These are phyloP conservation scores for Trichoderma oligosporum DNA, from an alignment of 2,329 filamentous ascomycete genomes.

Conservation along the genomic window DNA sequence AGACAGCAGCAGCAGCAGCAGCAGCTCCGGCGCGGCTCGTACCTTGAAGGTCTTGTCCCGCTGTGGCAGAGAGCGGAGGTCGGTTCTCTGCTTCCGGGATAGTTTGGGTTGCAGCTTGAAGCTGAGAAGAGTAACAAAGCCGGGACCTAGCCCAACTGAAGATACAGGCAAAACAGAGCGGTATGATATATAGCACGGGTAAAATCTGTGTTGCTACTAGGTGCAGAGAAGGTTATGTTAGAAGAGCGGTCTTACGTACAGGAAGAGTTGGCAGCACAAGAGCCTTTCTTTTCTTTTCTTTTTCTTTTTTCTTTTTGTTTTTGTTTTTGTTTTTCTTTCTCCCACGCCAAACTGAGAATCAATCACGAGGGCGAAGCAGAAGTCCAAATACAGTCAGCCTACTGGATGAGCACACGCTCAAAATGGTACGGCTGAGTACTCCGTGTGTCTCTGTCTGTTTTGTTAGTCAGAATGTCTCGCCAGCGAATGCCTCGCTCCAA, in stretches of 20 bases:
- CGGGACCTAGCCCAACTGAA: background rate
- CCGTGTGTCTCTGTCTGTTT: background rate
- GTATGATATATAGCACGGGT: background rate
- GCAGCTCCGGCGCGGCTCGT: constrained; percentile 14
- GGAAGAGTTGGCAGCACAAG: background rate
- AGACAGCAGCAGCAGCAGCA: constrained; percentile 10
- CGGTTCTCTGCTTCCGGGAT: constrained; percentile 19
- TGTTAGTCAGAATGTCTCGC: constrained; percentile 10
- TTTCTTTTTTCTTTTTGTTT: too few relatives aligned
- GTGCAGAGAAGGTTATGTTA: background rate
- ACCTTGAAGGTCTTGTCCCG: constrained; percentile 16
- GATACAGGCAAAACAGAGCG: background rate
- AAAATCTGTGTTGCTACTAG: background rate
- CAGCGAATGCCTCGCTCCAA: background rate
- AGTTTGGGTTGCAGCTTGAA: constrained; percentile 10
- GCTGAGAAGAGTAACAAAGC: constrained; percentile 15
- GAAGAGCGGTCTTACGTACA: constrained; percentile 7
- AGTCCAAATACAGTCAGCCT: background rate
- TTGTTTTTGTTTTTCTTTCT: too few relatives aligned
- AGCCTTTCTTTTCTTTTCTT: background rate
- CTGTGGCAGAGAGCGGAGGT: constrained; percentile 10
- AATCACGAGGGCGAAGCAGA: background rate
- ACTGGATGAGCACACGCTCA: background rate
- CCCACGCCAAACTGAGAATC: background rate
- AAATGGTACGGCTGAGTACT: background rate